Conservation (phyloP, 108 stramenopile genomes). For the Chaetoceros muelleri region DNA sequence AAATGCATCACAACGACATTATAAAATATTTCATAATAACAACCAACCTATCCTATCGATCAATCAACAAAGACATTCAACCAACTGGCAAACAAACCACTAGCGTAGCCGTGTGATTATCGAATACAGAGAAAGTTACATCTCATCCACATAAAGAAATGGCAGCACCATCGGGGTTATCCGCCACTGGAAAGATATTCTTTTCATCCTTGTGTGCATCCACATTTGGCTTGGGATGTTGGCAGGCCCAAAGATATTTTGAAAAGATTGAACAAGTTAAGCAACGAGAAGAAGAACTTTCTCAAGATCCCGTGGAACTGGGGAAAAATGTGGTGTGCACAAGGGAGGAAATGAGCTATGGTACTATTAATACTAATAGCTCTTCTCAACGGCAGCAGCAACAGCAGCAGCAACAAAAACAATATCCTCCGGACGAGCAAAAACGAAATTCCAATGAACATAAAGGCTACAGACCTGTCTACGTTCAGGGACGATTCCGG, state of each 20-base stretch:
- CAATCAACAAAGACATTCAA: too few species aligned
- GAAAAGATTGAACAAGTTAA: slow-evolving; percentile 50
- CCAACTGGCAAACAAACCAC: too few species aligned
- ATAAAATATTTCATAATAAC: too few species aligned
- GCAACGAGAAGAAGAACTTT: slow-evolving; percentile 43
- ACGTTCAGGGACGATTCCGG: slow-evolving; percentile 31
- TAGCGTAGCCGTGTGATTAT: too few species aligned
- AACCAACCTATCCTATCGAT: too few species aligned
- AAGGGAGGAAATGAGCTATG: not conserved
- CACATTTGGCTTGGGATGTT: slow-evolving; percentile 72
- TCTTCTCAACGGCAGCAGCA: not conserved
- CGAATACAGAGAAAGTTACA: too few species aligned
- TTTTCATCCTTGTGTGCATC: slow-evolving; percentile 63
- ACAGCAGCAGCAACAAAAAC: not conserved
- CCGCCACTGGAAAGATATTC: slow-evolving; percentile 43
- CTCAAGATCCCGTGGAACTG: slow-evolving; percentile 23
- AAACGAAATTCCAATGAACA: not conserved
- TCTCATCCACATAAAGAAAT: not conserved
- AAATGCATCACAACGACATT: too few species aligned
- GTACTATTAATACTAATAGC: not conserved
- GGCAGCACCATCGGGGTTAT: slow-evolving; percentile 4
- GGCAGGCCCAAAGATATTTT: slow-evolving; percentile 74
- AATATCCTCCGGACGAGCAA: not conserved
- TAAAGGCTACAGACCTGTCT: slow-evolving; percentile 37
- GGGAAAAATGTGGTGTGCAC: not conserved